These are phyloP conservation scores for Leccinum uliginosum DNA, from an alignment of 768 basidiomycete species.

Conservation along the genomic window DNA sequence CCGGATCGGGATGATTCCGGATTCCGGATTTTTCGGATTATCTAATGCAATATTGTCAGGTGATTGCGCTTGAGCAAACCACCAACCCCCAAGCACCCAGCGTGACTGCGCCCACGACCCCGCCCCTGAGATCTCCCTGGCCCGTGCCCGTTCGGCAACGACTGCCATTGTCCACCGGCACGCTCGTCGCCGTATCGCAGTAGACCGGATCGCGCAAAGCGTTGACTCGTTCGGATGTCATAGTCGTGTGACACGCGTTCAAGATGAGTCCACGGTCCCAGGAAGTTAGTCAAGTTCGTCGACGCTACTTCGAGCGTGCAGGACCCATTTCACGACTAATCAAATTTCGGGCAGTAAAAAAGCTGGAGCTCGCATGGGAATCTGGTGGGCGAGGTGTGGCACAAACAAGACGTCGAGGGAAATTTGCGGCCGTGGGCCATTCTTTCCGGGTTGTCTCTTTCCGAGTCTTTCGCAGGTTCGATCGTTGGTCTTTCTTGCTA, in stretches of 20 bases:
- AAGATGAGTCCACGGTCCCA: too few relatives aligned
- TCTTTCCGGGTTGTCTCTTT: slow-evolving; percentile 69
- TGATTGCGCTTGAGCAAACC: too few relatives aligned
- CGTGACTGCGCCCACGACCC: slow-evolving; percentile 24
- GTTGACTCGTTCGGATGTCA: too few relatives aligned
- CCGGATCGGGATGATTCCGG: too few relatives aligned
- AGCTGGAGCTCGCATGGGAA: slow-evolving; percentile 77
- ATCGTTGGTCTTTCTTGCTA: not conserved
- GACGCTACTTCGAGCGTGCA: too few relatives aligned
- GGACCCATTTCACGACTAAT: too few relatives aligned
- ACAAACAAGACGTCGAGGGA: slow-evolving; percentile 59
- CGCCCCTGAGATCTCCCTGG: slow-evolving; percentile 25
- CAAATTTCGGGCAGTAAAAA: slow-evolving; percentile 51
- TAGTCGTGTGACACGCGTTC: too few relatives aligned
- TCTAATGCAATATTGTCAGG: too few relatives aligned
- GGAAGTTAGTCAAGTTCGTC: too few relatives aligned
- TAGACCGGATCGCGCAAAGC: too few relatives aligned
- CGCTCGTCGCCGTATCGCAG: slow-evolving; percentile 30
- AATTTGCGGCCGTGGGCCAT: slow-evolving; percentile 64
- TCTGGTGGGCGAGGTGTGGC: slow-evolving; percentile 66
- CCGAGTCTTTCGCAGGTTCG: slow-evolving; percentile 65
- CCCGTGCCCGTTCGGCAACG: slow-evolving; percentile 29
- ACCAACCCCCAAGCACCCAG: too few relatives aligned
- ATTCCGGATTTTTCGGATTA: too few relatives aligned
- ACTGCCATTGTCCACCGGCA: slow-evolving; percentile 22